Conservation (phyloP, 179 eudicot genomes). For the Nepenthes alata region DNA sequence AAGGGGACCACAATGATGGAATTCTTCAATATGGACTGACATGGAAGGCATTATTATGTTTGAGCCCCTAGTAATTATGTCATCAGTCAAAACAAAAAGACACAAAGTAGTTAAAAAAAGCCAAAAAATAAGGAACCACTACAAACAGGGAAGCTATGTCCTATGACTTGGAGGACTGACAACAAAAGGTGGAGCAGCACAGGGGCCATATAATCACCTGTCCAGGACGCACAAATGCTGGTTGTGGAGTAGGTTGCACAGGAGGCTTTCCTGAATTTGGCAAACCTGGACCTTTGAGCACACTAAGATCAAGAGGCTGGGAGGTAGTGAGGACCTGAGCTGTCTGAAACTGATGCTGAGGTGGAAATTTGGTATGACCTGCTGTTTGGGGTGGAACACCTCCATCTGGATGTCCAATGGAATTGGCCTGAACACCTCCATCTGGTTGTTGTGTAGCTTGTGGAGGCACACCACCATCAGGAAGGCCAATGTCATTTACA, state of each 20-base stretch:
- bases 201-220: conserved; percentile 31
- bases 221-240: conserved; percentile 92
- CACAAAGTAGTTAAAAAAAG: too few species aligned
- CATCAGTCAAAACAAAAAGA: too few species aligned
- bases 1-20: too few species aligned
- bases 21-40: too few species aligned
- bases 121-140: too few species aligned
- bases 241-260: conserved; percentile 48
- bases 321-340: conserved; percentile 34
- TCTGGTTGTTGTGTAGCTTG: conserved; percentile 36
- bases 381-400: conserved; percentile 73
- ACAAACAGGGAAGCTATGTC: neutral
- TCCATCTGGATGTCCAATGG: conserved; percentile 82
- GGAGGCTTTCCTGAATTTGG: conserved; percentile 41
- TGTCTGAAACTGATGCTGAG: conserved; percentile 35
- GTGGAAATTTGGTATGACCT: conserved; percentile 30
- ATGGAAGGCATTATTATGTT: too few species aligned
- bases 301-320: conserved; percentile 91
- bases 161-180: neutral
- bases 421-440: conserved; percentile 18
- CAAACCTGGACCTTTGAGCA: conserved; percentile 64
- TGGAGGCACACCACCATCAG: conserved; percentile 73
- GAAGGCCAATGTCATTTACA: conserved; percentile 37
- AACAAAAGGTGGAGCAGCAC: neutral
- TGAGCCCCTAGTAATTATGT: too few species aligned